These are phyloP conservation scores for Cryptococcus neoformans DNA, from an alignment of 1,284 basidiomycete genomes.

Conservation along the genomic window DNA sequence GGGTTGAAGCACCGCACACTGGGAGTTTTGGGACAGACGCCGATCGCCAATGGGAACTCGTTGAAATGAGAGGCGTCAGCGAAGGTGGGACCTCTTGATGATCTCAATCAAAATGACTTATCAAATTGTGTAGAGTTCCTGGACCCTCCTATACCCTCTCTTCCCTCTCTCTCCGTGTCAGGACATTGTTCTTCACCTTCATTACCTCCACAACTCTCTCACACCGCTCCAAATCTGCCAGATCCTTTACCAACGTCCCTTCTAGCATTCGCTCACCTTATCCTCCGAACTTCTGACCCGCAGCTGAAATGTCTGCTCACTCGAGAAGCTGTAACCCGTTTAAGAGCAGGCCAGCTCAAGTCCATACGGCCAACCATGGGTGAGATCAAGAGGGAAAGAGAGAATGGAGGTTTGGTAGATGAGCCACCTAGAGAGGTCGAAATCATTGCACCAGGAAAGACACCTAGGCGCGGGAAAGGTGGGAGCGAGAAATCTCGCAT, in stretches of 20 bases:
- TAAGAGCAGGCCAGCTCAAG: slow-evolving; percentile 35
- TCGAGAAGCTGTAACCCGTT: slow-evolving; percentile 32
- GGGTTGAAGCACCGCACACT: slow-evolving; percentile 61
- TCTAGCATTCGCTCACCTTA: slow-evolving; percentile 46
- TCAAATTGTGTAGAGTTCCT: slow-evolving; percentile 58
- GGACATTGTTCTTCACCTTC: slow-evolving; percentile 7
- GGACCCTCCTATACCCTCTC: slow-evolving; percentile 57
- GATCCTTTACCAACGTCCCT: slow-evolving; percentile 36
- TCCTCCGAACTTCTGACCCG: slow-evolving; percentile 47
- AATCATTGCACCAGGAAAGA: slow-evolving; percentile 59
- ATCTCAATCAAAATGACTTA: background rate
- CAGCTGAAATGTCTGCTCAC: slow-evolving; percentile 45
- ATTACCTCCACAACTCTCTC: slow-evolving; percentile 8
- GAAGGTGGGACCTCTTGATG: slow-evolving; percentile 57
- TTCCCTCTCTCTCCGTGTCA: slow-evolving; percentile 17
- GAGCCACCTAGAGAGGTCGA: slow-evolving; percentile 67
- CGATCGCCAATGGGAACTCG: slow-evolving; percentile 60
- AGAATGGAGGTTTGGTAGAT: slow-evolving; percentile 52
- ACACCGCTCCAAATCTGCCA: slow-evolving; percentile 15
- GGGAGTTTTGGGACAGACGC: slow-evolving; percentile 32
- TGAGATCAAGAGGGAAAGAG: slow-evolving; percentile 28
- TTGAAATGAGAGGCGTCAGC: slow-evolving; percentile 74
- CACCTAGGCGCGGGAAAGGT: slow-evolving; percentile 48
- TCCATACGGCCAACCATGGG: slow-evolving; percentile 35
- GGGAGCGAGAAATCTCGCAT: slow-evolving; percentile 63